A percentile compares a stretch with the other conserved stretches of the same genome.
phyloP scores from a whole-genome alignment of 306 rosid genomes.

The Ormosia semicastrata region DNA sequence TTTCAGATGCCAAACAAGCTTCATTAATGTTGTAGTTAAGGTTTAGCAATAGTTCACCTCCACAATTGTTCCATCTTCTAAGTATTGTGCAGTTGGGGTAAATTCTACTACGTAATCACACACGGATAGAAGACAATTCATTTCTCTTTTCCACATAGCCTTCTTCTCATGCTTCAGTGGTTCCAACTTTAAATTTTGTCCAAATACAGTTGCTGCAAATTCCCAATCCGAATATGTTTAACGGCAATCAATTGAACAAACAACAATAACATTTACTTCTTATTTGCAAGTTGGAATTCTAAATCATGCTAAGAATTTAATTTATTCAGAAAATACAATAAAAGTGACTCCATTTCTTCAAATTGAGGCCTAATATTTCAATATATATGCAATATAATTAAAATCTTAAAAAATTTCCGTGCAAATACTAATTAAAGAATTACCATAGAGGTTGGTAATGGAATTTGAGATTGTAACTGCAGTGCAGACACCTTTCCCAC shows the following conservation, averaged over 20 bases:
- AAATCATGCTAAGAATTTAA: neutral
- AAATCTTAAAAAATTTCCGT: neutral
- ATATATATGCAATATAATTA: neutral
- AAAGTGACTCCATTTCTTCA: neutral
- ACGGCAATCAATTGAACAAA: neutral
- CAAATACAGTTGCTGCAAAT: conserved; percentile 82
- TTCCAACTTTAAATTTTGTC: conserved; percentile 80
- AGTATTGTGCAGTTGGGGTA: conserved; percentile 61
- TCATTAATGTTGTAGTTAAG: conserved; percentile 1
- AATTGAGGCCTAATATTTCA: neutral
- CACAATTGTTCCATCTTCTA: conserved; percentile 65
- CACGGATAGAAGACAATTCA: conserved; percentile 82
- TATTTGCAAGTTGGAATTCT: neutral
- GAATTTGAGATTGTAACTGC: conserved; percentile 92
- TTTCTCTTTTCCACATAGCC: conserved; percentile 95
- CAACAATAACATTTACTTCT: neutral
- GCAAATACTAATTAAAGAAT: neutral
- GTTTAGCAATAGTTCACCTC: conserved; percentile 54
- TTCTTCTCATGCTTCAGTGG: conserved; percentile 85
- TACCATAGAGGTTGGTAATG: conserved; percentile 95
- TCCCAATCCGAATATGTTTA: neutral
- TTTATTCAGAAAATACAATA: neutral
- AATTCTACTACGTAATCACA: conserved; percentile 95
- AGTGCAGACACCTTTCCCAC: conserved; percentile 96
- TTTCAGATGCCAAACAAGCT: neutral